phyloP scores from a whole-genome alignment of 345 rosid genomes.

The Linum tenue region DNA sequence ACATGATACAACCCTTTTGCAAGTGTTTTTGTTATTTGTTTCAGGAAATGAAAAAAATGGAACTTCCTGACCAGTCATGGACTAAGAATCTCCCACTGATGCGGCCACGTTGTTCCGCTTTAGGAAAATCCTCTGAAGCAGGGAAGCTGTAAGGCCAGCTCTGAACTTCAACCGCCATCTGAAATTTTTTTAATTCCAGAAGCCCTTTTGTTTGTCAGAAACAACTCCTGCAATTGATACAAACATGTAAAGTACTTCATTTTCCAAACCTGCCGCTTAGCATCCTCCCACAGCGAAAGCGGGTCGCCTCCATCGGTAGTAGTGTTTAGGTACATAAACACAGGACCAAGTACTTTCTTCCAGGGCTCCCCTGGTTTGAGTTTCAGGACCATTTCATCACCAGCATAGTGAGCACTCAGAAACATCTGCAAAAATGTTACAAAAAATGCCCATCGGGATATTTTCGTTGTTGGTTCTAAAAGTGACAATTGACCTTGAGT shows the following conservation, averaged over 20 bases:
- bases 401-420: conserved; percentile 73
- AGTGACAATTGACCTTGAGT: background rate
- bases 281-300: conserved; percentile 82
- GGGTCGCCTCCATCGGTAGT: conserved; percentile 39
- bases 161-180: conserved; percentile 61
- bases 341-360: conserved; percentile 94
- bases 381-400: conserved; percentile 65
- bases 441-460: background rate
- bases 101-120: conserved; percentile 59
- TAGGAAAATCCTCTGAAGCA: conserved; percentile 72
- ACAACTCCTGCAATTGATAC: too few relatives aligned
- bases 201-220: background rate
- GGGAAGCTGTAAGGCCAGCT: conserved; percentile 92
- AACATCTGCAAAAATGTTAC: conserved; percentile 44
- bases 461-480: background rate
- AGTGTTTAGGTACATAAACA: conserved; percentile 72
- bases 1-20: too few relatives aligned
- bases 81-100: conserved; percentile 59
- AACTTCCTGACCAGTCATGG: conserved; percentile 44
- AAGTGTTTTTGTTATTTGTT: too few relatives aligned
- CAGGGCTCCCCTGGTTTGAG: conserved; percentile 53
- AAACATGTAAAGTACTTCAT: too few relatives aligned
- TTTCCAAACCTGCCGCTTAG: conserved; percentile 57
- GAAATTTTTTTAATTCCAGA: background rate
- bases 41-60: background rate